phyloP scores from a whole-genome alignment of 192 early-diverging fungal species.

The Diversispora epigaea region DNA sequence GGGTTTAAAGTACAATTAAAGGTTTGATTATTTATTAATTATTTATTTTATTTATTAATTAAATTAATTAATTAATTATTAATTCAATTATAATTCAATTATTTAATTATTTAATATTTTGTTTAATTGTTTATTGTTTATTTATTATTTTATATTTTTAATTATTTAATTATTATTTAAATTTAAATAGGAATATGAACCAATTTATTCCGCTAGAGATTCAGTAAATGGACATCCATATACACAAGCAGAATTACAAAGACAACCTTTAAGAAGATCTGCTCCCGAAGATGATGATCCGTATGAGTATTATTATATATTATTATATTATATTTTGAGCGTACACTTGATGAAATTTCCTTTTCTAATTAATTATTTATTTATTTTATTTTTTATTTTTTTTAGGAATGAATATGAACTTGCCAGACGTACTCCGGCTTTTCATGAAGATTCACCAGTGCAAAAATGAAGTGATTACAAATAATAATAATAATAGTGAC shows the following conservation, averaged over 20 bases:
- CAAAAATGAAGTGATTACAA: constrained; percentile 10
- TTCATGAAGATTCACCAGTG: constrained; percentile 20
- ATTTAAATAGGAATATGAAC: constrained; percentile 83
- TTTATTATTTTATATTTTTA: no score
- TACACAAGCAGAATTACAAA: constrained; percentile 45
- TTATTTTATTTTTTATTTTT: neutral
- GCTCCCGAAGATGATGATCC: constrained; percentile 59
- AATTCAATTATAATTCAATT: constrained; percentile 22
- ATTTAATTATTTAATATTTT: no score
- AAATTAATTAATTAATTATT: neutral
- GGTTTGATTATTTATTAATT: constrained; percentile 46
- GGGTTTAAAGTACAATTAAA: constrained; percentile 79
- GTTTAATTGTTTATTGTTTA: no score
- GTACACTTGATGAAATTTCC: no score
- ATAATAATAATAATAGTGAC: no score
- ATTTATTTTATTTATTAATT: neutral
- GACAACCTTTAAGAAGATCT: constrained; percentile 52
- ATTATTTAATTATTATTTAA: no score
- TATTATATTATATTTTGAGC: neutral
- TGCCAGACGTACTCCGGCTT: constrained; percentile 17
- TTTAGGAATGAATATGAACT: constrained; percentile 25
- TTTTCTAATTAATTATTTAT: neutral
- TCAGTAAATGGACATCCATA: constrained; percentile 40
- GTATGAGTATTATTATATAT: constrained; percentile 1
- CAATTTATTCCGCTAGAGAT: constrained; percentile 68